Evolutionary conservation across 148 eudicot species (phyloP).

Genomic region (Chenopodium berlandieri): DNA sequence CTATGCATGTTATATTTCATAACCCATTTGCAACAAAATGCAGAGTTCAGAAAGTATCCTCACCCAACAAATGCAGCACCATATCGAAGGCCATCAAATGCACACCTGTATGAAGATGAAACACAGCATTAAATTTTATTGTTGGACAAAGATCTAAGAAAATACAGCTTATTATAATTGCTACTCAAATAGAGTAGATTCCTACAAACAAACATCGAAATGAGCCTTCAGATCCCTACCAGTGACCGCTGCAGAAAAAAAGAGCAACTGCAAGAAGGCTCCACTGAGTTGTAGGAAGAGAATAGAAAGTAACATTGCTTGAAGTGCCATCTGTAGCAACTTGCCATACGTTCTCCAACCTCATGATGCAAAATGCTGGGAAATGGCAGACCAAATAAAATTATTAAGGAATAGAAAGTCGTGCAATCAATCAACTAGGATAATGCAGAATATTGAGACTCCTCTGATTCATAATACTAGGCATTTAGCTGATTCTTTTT

Average conservation of each 20-base stretch:
- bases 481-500: neutral
- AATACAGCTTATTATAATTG: neutral
- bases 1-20: neutral
- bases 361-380: constrained; percentile 73
- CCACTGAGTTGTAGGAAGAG: constrained; percentile 83
- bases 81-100: constrained; percentile 94
- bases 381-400: constrained; percentile 8
- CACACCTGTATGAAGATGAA: constrained; percentile 56
- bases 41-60: constrained; percentile 26
- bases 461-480: neutral
- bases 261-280: constrained; percentile 73
- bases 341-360: constrained; percentile 52
- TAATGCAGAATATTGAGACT: neutral
- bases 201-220: neutral
- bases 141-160: neutral
- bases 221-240: constrained; percentile 44
- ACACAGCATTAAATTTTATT: neutral
- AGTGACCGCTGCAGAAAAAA: constrained; percentile 93
- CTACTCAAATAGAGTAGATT: neutral
- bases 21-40: neutral
- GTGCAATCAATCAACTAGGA: neutral
- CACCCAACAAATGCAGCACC: constrained; percentile 97
- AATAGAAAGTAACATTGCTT: constrained; percentile 39
- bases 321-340: constrained; percentile 26
- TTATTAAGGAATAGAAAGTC: neutral